Conservation (phyloP, 371 early-diverging fungal genomes). For the Rhizopus sp. region DNA sequence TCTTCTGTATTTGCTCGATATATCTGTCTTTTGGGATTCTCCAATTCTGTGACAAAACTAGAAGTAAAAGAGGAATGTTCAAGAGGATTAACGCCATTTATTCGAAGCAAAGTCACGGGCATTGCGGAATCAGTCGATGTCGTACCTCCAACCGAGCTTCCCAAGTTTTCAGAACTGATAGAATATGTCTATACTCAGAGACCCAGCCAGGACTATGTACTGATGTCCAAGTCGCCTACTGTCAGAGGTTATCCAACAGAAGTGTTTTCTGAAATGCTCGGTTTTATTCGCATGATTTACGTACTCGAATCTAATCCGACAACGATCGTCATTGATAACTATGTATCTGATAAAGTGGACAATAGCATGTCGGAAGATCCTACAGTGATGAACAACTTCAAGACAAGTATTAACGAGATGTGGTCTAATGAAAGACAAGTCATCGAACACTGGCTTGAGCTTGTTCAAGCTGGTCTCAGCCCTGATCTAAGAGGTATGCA, state of each 20-base stretch:
- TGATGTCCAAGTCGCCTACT: slow-evolving; percentile 39
- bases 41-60: slow-evolving; percentile 66
- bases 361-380: slow-evolving; percentile 54
- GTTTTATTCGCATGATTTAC: slow-evolving; percentile 57
- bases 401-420: slow-evolving; percentile 33
- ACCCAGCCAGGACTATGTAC: slow-evolving; percentile 35
- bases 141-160: slow-evolving; percentile 43
- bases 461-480: slow-evolving; percentile 60
- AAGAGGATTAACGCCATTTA: slow-evolving; percentile 51
- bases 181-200: slow-evolving; percentile 37
- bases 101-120: slow-evolving; percentile 29
- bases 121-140: slow-evolving; percentile 28
- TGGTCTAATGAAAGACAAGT: slow-evolving; percentile 48
- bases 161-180: slow-evolving; percentile 51
- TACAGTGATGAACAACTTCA: slow-evolving; percentile 43
- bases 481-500: slow-evolving; percentile 14
- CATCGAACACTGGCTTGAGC: slow-evolving; percentile 49
- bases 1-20: slow-evolving; percentile 72
- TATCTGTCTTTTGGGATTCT: slow-evolving; percentile 68
- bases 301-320: slow-evolving; percentile 57
- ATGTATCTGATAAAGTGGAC: slow-evolving; percentile 55
- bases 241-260: slow-evolving; percentile 57
- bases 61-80: slow-evolving; percentile 79
- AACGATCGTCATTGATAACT: slow-evolving; percentile 54
- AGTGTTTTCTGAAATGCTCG: slow-evolving; percentile 58